A percentile compares a stretch with the other conserved stretches of the same genome.
phyloP scores from a whole-genome alignment of 176 grass and related monocot genomes.

The Coix lacrymajobi region DNA sequence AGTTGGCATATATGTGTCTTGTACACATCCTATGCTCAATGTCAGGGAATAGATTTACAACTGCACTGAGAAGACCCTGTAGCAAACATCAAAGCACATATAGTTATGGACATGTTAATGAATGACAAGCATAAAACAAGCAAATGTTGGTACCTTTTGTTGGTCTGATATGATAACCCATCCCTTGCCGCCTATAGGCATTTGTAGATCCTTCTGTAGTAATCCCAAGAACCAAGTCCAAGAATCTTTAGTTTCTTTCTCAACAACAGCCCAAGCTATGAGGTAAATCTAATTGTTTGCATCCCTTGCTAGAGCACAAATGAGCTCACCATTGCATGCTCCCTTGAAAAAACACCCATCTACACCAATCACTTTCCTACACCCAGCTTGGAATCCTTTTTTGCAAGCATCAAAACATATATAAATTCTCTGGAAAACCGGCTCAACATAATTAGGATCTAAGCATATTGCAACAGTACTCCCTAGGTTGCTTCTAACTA shows the following conservation, averaged over 20 bases:
- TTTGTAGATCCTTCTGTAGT: too few species aligned
- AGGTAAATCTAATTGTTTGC: not conserved
- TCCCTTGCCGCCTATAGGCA: not conserved
- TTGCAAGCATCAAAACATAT: not conserved
- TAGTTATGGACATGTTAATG: too few species aligned
- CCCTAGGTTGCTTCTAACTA: too few species aligned
- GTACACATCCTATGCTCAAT: too few species aligned
- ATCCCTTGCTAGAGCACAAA: not conserved
- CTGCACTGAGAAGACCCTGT: too few species aligned
- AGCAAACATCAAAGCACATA: too few species aligned
- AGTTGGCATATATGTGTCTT: too few species aligned
- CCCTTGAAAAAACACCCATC: not conserved
- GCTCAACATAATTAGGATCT: not conserved
- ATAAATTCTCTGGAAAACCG: not conserved
- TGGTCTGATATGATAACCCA: not conserved
- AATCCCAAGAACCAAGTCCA: too few species aligned
- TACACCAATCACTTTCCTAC: not conserved
- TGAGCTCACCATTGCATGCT: not conserved
- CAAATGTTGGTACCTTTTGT: too few species aligned
- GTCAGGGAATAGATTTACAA: too few species aligned
- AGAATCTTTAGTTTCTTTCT: too few species aligned
- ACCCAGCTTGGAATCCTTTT: not conserved
- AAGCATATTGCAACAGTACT: not conserved
- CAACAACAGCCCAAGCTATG: not conserved
- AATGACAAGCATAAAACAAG: too few species aligned